These are phyloP conservation scores for Leavenworthia alabamica DNA, from an alignment of 345 rosid species.

Conservation along the genomic window DNA sequence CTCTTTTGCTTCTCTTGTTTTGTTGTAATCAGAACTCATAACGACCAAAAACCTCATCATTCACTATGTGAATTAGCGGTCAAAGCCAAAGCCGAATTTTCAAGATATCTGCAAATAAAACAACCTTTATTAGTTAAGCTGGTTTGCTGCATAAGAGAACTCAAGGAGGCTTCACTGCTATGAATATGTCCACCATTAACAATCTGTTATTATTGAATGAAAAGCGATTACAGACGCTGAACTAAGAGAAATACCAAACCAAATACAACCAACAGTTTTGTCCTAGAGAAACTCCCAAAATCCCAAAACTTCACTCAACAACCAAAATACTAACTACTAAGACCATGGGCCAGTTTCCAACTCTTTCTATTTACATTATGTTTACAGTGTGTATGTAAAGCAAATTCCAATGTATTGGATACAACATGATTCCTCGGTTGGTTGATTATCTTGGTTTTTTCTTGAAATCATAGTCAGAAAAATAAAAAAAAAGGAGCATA, in stretches of 20 bases:
- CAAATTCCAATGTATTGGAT: not conserved
- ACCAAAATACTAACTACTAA: not conserved
- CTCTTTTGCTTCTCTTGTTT: slow-evolving; percentile 1
- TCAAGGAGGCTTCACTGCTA: not conserved
- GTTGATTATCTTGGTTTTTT: not conserved
- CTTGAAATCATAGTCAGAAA: not conserved
- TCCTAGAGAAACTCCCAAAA: not conserved
- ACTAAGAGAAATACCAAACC: not conserved
- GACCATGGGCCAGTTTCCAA: not conserved
- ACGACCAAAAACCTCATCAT: not conserved
- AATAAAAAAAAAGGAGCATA: not conserved
- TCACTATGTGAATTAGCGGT: not conserved
- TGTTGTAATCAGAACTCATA: not conserved
- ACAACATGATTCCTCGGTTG: slow-evolving; percentile 1
- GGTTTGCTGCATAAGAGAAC: not conserved
- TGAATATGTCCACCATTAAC: not conserved
- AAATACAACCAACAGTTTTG: not conserved
- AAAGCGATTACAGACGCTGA: not conserved
- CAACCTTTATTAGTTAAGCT: not conserved
- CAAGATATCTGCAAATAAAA: not conserved
- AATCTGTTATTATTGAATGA: not conserved
- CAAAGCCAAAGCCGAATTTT: not conserved
- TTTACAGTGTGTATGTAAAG: not conserved
- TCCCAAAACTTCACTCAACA: not conserved
- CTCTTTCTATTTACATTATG: not conserved